Conservation (phyloP, 2,329 filamentous ascomycete species). For the Beauveria varroae region DNA sequence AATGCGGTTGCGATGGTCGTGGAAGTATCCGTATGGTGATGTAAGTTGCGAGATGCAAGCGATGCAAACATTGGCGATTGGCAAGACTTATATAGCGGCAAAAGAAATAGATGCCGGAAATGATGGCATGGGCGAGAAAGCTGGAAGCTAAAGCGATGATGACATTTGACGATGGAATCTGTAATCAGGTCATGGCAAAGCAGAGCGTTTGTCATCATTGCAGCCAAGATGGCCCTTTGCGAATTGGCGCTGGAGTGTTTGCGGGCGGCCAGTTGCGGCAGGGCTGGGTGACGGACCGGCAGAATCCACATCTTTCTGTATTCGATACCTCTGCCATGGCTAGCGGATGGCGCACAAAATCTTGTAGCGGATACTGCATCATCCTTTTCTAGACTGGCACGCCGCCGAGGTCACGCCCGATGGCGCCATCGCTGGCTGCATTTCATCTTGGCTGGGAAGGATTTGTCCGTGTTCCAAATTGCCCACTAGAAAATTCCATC, state of each 20-base stretch:
- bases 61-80: not conserved
- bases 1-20: not conserved
- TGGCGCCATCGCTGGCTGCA: slow-evolving; percentile 5
- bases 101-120: not conserved
- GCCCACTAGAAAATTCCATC: not conserved
- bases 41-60: not conserved
- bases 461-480: not conserved
- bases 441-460: not conserved
- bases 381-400: not conserved
- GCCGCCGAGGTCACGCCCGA: not conserved
- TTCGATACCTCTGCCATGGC: not conserved
- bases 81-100: not conserved
- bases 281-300: not conserved
- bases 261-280: not conserved
- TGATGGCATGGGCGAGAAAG: not conserved
- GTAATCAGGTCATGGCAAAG: slow-evolving; percentile 3
- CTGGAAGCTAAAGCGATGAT: not conserved
- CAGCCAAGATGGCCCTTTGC: not conserved
- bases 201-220: slow-evolving; percentile 5
- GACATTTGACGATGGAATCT: slow-evolving; percentile 7
- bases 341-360: not conserved
- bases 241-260: not conserved
- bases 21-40: not conserved
- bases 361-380: not conserved
- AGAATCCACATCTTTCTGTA: not conserved